These are phyloP conservation scores for Auricularia cornea DNA, from an alignment of 768 basidiomycete genomes.

Conservation along the genomic window DNA sequence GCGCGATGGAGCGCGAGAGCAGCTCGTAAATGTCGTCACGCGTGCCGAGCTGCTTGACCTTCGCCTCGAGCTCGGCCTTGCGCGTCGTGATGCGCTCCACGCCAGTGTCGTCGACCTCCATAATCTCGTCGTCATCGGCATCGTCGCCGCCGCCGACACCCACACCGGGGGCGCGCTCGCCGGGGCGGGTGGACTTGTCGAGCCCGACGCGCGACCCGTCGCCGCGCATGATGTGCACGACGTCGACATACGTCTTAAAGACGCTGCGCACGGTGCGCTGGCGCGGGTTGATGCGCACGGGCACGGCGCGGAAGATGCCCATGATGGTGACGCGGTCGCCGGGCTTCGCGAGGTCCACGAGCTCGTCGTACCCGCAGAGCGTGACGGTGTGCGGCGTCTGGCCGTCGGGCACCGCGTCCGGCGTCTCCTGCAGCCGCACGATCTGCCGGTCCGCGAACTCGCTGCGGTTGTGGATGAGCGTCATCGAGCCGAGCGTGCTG, in stretches of 20 bases:
- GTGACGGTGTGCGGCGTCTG: slow-evolving; percentile 98
- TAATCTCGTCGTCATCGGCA: slow-evolving; percentile 44
- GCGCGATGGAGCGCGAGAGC: slow-evolving; percentile 78
- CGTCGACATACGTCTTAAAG: slow-evolving; percentile 96
- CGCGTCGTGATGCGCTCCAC: slow-evolving; percentile 28
- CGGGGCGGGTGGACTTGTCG: slow-evolving; percentile 69
- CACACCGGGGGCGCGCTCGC: slow-evolving; percentile 57
- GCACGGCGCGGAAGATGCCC: slow-evolving; percentile 91
- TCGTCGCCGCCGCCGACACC: slow-evolving; percentile 60
- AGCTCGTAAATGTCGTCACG: slow-evolving; percentile 80
- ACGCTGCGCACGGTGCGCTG: slow-evolving; percentile 88
- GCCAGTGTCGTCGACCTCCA: slow-evolving; percentile 30
- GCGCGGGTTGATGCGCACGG: slow-evolving; percentile 89
- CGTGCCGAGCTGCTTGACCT: slow-evolving; percentile 61
- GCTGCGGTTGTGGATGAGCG: slow-evolving; percentile 92
- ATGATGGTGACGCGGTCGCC: slow-evolving; percentile 87
- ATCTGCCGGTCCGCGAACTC: slow-evolving; percentile 96
- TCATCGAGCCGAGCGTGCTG: slow-evolving; percentile 80
- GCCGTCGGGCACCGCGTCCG: slow-evolving; percentile 95
- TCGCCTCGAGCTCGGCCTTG: slow-evolving; percentile 69
- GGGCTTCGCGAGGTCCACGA: slow-evolving; percentile 93
- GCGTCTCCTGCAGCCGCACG: slow-evolving; percentile 92
- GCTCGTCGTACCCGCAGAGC: slow-evolving; percentile 94
- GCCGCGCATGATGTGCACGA: slow-evolving; percentile 82
- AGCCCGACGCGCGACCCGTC: slow-evolving; percentile 56